Conservation (phyloP, 768 basidiomycete genomes). For the Kwoniella botswanensis region DNA sequence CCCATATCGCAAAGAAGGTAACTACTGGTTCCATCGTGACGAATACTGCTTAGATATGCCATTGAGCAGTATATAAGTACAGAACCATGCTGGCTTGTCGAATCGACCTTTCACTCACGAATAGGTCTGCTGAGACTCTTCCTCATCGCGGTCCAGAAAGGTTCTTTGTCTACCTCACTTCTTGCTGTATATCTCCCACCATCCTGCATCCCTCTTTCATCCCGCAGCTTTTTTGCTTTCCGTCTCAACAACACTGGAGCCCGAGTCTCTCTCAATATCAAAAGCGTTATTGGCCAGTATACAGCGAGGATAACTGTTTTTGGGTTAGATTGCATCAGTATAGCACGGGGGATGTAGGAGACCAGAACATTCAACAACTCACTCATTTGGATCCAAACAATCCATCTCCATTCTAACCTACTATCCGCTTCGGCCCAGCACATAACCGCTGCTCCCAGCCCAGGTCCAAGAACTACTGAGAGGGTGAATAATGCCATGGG, state of each 20-base stretch:
- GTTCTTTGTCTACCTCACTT: conserved; percentile 46
- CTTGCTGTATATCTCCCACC: conserved; percentile 48
- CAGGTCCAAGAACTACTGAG: conserved; percentile 67
- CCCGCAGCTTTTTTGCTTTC: conserved; percentile 68
- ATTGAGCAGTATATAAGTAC: background rate
- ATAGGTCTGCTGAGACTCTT: conserved; percentile 74
- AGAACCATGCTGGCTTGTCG: no score
- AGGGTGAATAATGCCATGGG: conserved; percentile 78
- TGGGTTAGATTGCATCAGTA: no score
- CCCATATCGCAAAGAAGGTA: conserved; percentile 64
- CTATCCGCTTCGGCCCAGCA: conserved; percentile 68
- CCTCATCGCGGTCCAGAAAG: conserved; percentile 64
- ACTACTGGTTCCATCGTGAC: conserved; percentile 76
- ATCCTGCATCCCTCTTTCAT: conserved; percentile 66
- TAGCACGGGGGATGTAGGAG: conserved; percentile 40
- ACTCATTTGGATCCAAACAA: conserved; percentile 76
- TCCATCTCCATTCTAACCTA: conserved; percentile 75
- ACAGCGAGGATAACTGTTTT: conserved; percentile 61
- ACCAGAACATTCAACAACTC: background rate
- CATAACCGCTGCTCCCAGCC: conserved; percentile 68
- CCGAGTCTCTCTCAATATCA: conserved; percentile 76
- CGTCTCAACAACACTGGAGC: conserved; percentile 70
- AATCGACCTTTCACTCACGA: conserved; percentile 61
- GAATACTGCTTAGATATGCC: conserved; percentile 61
- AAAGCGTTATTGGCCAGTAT: conserved; percentile 63